Conservation (phyloP, 1,139 yeast genomes). For the Candida gigantensis region DNA sequence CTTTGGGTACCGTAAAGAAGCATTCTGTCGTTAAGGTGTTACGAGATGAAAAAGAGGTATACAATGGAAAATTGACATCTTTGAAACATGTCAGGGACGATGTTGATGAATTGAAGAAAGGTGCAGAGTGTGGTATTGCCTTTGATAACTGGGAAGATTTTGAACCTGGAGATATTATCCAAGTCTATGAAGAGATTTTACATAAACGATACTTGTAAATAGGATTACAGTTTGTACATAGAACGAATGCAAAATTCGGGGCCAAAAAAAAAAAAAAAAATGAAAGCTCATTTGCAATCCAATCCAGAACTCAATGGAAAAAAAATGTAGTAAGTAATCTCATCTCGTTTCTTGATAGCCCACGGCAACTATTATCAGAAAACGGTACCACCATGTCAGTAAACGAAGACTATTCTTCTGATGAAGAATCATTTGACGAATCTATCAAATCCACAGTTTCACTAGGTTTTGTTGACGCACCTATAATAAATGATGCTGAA, state of each 20-base stretch:
- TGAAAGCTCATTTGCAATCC: no score
- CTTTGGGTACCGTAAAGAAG: constrained; percentile 65
- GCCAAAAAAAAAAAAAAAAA: constrained; percentile 5
- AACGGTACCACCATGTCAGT: constrained; percentile 26
- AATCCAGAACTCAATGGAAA: neutral
- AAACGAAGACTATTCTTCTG: constrained; percentile 45
- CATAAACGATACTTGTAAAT: constrained; percentile 66
- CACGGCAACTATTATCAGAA: constrained; percentile 15
- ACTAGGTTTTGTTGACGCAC: constrained; percentile 68
- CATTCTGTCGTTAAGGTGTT: constrained; percentile 62
- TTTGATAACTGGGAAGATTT: constrained; percentile 72
- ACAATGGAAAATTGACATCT: constrained; percentile 68
- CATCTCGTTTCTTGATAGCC: constrained; percentile 3
- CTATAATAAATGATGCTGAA: constrained; percentile 20
- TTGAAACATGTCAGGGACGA: constrained; percentile 85
- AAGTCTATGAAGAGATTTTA: constrained; percentile 69
- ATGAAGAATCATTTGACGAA: constrained; percentile 33
- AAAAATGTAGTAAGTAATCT: constrained; percentile 13
- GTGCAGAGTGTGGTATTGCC: constrained; percentile 86
- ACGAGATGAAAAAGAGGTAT: constrained; percentile 57
- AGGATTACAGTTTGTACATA: constrained; percentile 3
- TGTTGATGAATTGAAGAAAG: constrained; percentile 75
- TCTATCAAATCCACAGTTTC: constrained; percentile 32
- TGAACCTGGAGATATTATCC: constrained; percentile 73
- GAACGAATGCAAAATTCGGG: no score